Evolutionary conservation across 495 filamentous ascomycete genomes (phyloP), one percentile per base, ranked within the genome.

Genomic region (Daldinia childiae): DNA sequence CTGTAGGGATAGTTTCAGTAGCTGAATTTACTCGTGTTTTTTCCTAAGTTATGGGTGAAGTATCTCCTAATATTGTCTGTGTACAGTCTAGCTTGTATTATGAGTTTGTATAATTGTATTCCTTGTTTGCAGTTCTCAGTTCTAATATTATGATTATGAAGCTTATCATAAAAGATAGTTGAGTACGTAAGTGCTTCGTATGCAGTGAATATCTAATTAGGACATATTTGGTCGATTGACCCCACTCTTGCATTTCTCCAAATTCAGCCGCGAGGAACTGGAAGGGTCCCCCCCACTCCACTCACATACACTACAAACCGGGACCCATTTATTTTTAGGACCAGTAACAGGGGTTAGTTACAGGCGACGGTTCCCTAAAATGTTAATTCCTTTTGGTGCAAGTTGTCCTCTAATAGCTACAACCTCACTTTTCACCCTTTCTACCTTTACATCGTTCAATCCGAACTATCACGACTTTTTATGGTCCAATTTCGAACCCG

Each of bases 251-350:
- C 24, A 55, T 56, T 50, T 58, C 65, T 69, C 59, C 32, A 72
- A 72, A 67, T 72, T 72, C 69, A 72, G 64, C 69, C 64, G 64
- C 64, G 62, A 68, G 38, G 56, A 39, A 64, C 34, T 56, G 45
- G 54, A 67, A 63, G 58, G 67, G 61, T 61, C 57, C 17, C 62
- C 26, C 55, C 56, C 26, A 27, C 26, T 50, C 17, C 62, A 17
- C 55, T 48, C 26, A 27, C 26, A 70, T 54, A 67, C 19, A 36
- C 50, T 27, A 36, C 50, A n/a, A 39, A 21, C 27, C 27, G 15
- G 1, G 52, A 29, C 19, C 63, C 54, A 66, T 52, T 19, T 9
- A 27, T 54, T 21, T 21, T 48, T 12, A 1, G 15, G 43, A 14
- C 11, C 8, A 17, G 17, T 48, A 3, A 30, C 50, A 54, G 50